phyloP scores from a whole-genome alignment of 1,284 basidiomycete genomes.

The Naganishia liquefaciens region DNA sequence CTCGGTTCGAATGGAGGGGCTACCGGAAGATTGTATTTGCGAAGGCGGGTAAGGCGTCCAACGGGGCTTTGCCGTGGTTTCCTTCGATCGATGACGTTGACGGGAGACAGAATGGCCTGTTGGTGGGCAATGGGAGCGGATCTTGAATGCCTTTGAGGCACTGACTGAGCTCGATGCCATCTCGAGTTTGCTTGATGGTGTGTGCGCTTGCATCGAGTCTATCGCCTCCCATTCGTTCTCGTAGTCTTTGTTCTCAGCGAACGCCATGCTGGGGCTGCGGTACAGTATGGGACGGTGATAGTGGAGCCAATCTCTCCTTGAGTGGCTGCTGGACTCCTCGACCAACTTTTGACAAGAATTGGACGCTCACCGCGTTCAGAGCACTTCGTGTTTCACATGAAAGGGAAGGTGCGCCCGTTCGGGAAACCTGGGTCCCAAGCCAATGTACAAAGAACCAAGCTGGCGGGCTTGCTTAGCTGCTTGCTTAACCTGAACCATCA shows the following conservation, averaged over 20 bases:
- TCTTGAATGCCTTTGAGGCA: slow-evolving; percentile 4
- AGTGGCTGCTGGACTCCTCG: too few species aligned
- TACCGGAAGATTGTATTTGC: slow-evolving; percentile 2
- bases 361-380: not conserved
- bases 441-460: too few species aligned
- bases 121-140: not conserved
- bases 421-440: too few species aligned
- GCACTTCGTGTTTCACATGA: slow-evolving; percentile 4
- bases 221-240: slow-evolving; percentile 15
- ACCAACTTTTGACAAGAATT: too few species aligned
- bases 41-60: slow-evolving; percentile 22
- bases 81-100: slow-evolving; percentile 10
- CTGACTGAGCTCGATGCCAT: not conserved
- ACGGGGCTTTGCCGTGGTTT: not conserved
- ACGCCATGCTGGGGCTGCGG: not conserved
- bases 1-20: slow-evolving; percentile 8
- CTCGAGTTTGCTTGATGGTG: not conserved
- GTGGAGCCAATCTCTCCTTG: too few species aligned
- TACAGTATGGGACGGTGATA: not conserved
- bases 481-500: too few species aligned
- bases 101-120: not conserved
- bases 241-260: slow-evolving; percentile 1
- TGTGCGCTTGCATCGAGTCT: not conserved
- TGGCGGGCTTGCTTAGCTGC: too few species aligned
- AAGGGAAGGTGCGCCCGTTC: not conserved